A percentile compares a stretch with the other conserved stretches of the same genome.
Conservation (phyloP, 164 flowering plant genomes). For the Tetrastigma voinierianum region DNA sequence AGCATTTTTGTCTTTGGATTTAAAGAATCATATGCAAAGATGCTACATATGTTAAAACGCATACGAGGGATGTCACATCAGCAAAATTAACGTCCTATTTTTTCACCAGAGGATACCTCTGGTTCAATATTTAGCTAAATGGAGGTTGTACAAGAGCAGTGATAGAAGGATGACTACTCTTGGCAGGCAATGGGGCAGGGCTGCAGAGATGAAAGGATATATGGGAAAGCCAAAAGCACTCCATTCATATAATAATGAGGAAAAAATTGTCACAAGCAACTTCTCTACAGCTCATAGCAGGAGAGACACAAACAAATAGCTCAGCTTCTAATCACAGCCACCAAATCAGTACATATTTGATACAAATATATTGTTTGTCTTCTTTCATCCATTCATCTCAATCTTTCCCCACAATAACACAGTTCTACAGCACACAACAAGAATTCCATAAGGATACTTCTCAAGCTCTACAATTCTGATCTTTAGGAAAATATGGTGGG, state of each 20-base stretch:
- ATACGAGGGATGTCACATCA: too few relatives aligned
- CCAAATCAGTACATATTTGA: slow-evolving; percentile 27
- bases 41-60: too few relatives aligned
- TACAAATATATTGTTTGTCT: slow-evolving; percentile 23
- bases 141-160: too few relatives aligned
- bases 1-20: too few relatives aligned
- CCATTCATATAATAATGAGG: slow-evolving; percentile 9
- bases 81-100: too few relatives aligned
- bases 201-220: background rate
- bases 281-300: slow-evolving; percentile 19
- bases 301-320: slow-evolving; percentile 11
- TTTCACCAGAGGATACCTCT: too few relatives aligned
- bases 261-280: slow-evolving; percentile 9
- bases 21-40: too few relatives aligned
- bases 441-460: slow-evolving; percentile 18
- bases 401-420: slow-evolving; percentile 19
- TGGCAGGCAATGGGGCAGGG: background rate
- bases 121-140: too few relatives aligned
- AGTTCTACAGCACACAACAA: slow-evolving; percentile 27
- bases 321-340: slow-evolving; percentile 19
- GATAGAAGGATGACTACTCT: too few relatives aligned
- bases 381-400: slow-evolving; percentile 6
- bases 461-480: slow-evolving; percentile 20
- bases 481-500: slow-evolving; percentile 11
- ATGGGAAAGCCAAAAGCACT: background rate